Evolutionary conservation across 202 grass and related monocot genomes (phyloP), one percentile per base, ranked within the genome.

Genomic region (Zoysia matrella): DNA sequence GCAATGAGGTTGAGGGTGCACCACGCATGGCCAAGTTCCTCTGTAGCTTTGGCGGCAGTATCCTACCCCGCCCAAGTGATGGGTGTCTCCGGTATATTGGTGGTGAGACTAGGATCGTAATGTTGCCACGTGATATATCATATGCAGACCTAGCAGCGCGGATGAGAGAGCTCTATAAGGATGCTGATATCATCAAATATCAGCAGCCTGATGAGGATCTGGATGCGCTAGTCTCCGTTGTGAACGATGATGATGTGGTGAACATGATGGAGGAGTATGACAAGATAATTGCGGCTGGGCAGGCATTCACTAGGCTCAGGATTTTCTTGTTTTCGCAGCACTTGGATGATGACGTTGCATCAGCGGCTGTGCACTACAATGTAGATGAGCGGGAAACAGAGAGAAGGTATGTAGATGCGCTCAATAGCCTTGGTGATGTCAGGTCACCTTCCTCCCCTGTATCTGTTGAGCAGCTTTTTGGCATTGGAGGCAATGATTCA

Each of bases 211-310:
- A 36, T 36, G 30, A 36, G 30, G 30, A 36, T 36, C 30, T 36
- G 30, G 30, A 36, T 36, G 30, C 30, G 30, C 30, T 36, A 36
- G 30, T 36, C 30, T 36, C 30, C 30, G 30, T 36, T 36, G 30
- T 36, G 30, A 36, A 36, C 30, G 30, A 36, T 36, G 30, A 36
- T 36, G 30, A 36, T 36, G 30, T 36, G 30, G 30, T 36, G 30
- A 36, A 36, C 87, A 99, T 99, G 93, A 99, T 99, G 93, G 96
- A 99, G 81, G 96, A 99, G 83, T 99, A 94, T 82, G 96, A 99
- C 87, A 99, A 96, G 83, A 75, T 99, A 74, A 85, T 87, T 74
- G 78, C 85, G 2, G 47, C 78, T 0, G 91, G 93, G 18, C 91
- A 99, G 77, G 87, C 78, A 6, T 93, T 90, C 78, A 95, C 89